Conservation (phyloP, 352 stramenopile genomes). For the Phytophthora lateralis region DNA sequence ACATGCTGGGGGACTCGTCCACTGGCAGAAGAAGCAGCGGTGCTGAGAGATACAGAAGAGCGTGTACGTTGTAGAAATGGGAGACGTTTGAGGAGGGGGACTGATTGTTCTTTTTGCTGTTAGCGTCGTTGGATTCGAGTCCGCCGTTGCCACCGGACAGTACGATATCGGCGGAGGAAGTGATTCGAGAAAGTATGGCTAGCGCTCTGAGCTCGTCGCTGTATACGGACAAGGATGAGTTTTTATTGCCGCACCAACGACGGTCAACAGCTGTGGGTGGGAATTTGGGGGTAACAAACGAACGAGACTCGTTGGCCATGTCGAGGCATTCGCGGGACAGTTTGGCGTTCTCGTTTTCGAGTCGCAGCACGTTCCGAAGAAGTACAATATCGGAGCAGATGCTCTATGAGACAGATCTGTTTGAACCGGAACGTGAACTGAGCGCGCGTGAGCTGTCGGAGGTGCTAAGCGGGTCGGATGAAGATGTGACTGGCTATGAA, state of each 20-base stretch:
- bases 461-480: constrained; percentile 66
- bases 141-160: constrained; percentile 77
- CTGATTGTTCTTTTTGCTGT: constrained; percentile 1
- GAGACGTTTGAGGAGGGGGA: neutral
- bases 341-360: constrained; percentile 74
- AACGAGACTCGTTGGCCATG: constrained; percentile 47
- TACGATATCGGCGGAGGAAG: constrained; percentile 86
- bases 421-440: constrained; percentile 81
- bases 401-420: constrained; percentile 83
- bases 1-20: constrained; percentile 48
- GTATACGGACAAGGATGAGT: constrained; percentile 79
- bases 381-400: constrained; percentile 87
- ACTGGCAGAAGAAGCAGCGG: constrained; percentile 29
- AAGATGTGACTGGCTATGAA: constrained; percentile 70
- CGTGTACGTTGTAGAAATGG: constrained; percentile 38
- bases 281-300: constrained; percentile 19
- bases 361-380: constrained; percentile 76
- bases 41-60: constrained; percentile 41
- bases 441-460: constrained; percentile 77
- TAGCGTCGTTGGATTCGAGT: constrained; percentile 65
- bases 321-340: constrained; percentile 47
- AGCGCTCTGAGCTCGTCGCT: constrained; percentile 74
- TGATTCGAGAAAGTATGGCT: constrained; percentile 86
- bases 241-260: constrained; percentile 46
- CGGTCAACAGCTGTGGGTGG: constrained; percentile 32